phyloP scores from a whole-genome alignment of 192 early-diverging fungal species.

The Backusella liffmaniae region DNA sequence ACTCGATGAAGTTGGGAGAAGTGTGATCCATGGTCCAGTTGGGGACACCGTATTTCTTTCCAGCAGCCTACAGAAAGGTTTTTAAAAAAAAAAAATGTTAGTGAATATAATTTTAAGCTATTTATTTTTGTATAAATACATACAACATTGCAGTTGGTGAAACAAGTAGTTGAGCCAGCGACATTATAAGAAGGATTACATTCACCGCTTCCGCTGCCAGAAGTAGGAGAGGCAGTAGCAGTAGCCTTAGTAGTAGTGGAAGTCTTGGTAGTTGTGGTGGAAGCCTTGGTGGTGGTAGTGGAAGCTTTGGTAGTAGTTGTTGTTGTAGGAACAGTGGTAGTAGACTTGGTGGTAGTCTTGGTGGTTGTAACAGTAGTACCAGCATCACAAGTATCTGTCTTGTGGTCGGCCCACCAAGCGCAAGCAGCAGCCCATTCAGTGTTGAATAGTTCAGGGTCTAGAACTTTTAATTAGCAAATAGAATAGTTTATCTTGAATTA shows the following conservation, averaged over 20 bases:
- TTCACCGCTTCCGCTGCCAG: background rate
- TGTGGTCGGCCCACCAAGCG: background rate
- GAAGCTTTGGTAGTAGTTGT: too few relatives aligned
- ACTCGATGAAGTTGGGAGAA: conserved; percentile 24
- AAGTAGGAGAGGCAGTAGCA: too few relatives aligned
- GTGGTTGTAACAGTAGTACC: too few relatives aligned
- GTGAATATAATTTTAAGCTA: background rate
- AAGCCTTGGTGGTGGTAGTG: too few relatives aligned
- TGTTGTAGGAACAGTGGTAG: too few relatives aligned
- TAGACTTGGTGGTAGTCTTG: too few relatives aligned
- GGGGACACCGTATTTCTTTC: conserved; percentile 8
- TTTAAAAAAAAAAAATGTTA: background rate
- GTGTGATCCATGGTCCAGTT: conserved; percentile 17
- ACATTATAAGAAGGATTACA: conserved; percentile 10
- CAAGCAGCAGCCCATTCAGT: conserved; percentile 6
- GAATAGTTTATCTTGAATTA: background rate
- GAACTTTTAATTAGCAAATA: background rate
- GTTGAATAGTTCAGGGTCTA: background rate
- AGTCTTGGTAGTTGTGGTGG: too few relatives aligned
- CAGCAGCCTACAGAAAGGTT: conserved; percentile 12
- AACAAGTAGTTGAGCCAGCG: background rate
- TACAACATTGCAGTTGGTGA: conserved; percentile 1
- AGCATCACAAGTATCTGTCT: background rate
- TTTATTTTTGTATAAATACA: background rate
- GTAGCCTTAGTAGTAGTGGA: too few relatives aligned